Base-by-base conservation (phyloP, 805 yeast genomes). In the Lipomyces yamadae region DNA sequence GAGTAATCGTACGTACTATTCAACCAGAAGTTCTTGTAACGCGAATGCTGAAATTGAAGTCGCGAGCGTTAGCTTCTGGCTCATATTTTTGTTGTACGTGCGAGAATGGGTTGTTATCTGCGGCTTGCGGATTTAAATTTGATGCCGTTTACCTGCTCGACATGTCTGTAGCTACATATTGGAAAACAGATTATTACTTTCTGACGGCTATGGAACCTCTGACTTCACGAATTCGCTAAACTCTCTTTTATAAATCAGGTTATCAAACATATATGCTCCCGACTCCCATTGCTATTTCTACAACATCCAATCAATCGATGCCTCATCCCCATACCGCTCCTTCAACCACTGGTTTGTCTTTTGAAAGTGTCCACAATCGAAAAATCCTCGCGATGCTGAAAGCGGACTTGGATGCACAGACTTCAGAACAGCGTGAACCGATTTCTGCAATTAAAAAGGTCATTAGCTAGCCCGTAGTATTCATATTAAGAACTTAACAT, bases 381-480 rank as follows among this genome's bases (percentile, higher is more conserved):
- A 93, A 77, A 90, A 95, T 1, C 95, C 97, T 55, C 96, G 80
- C 24, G 89, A 83, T 0, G 99, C 99, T 69, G 97, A 90, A 60
- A 95, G 79, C 0, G 99, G 99, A 34, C 96, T 90, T 0, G 99
- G 99, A 78, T 95, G 99, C 0, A 92, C 98, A 0, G 92, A 82
- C 68, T 83, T 84, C 34, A 95, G 78, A 0, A 91, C 85, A 54
- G 83, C 68, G 63, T 81, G 82, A 15, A n/a, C 37, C 13, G 59
- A 56, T 60, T 39, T 65, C 66, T 68, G 34, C 29, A 29, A 53
- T 8, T 18, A 13, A 24, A 7, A 8, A 24, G 59, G 59, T 53
- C 52, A 53, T 37, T 18, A 33, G n/a, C n/a, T 8, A 33, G 8
- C 24, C 24, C 24, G 24, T 24, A 24, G 24, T 24, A 24, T 24